Evolutionary conservation across 2,329 filamentous ascomycete species (phyloP).

Genomic region (Colletotrichum lini): DNA sequence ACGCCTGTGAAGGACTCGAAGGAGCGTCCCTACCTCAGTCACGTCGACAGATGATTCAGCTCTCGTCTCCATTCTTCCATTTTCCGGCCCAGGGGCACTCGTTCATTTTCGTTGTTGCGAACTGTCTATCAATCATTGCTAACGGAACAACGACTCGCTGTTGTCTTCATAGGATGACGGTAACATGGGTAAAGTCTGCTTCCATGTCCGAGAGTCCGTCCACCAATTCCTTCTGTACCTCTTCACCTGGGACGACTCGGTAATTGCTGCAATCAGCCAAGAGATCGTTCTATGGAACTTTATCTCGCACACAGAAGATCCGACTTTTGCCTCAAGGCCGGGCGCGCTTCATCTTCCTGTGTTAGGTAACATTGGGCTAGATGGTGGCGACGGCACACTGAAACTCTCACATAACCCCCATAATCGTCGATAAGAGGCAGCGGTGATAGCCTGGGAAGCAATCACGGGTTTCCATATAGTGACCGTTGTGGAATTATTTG

Average conservation of each 20-base stretch:
- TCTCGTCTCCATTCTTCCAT: background rate
- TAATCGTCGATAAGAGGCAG: too few relatives aligned
- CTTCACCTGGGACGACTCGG: conserved; percentile 22
- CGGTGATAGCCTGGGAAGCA: too few relatives aligned
- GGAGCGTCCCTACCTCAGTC: background rate
- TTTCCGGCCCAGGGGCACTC: background rate
- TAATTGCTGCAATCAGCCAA: background rate
- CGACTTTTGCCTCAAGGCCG: background rate
- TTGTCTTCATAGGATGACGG: background rate
- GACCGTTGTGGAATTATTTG: too few relatives aligned
- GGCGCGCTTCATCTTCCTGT: background rate
- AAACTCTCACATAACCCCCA: too few relatives aligned
- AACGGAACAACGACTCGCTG: background rate
- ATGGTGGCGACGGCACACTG: too few relatives aligned
- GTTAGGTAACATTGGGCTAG: too few relatives aligned
- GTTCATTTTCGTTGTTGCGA: background rate
- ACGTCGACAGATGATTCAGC: background rate
- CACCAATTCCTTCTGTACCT: background rate
- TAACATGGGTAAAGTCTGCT: background rate
- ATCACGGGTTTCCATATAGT: too few relatives aligned
- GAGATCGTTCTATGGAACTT: conserved; percentile 11
- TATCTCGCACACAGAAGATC: background rate
- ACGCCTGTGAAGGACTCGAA: too few relatives aligned
- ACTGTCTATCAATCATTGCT: background rate
- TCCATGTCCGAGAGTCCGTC: background rate